phyloP scores from a whole-genome alignment of 2,329 filamentous ascomycete species.

The Aspergillus nomiae region DNA sequence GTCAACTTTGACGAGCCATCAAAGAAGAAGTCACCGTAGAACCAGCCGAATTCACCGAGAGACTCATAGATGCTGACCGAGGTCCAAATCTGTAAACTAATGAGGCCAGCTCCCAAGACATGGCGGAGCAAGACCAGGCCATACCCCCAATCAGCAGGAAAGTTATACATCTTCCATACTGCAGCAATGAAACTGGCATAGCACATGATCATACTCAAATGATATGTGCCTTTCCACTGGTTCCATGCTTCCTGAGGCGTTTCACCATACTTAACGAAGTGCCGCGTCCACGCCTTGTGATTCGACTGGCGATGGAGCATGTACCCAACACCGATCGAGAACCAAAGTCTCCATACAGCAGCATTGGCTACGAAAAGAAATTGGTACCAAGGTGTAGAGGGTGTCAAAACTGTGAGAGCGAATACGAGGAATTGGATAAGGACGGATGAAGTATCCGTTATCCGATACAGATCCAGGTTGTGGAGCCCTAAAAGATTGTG shows the following conservation, averaged over 20 bases:
- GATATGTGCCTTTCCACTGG: conserved; percentile 96
- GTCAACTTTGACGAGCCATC: conserved; percentile 85
- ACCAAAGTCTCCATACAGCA: conserved; percentile 84
- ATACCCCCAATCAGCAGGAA: conserved; percentile 84
- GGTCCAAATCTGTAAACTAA: conserved; percentile 90
- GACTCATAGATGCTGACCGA: conserved; percentile 91
- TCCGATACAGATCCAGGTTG: conserved; percentile 86
- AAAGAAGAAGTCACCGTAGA: conserved; percentile 98
- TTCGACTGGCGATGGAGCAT: conserved; percentile 84
- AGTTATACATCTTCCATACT: conserved; percentile 92
- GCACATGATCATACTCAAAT: conserved; percentile 87
- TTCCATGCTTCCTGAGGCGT: conserved; percentile 89
- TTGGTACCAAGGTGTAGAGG: conserved; percentile 74
- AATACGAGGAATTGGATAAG: conserved; percentile 76
- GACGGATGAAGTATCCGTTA: conserved; percentile 79
- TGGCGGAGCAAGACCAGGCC: conserved; percentile 86
- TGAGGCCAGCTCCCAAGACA: conserved; percentile 76
- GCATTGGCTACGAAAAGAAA: conserved; percentile 80
- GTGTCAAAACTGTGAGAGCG: conserved; percentile 72
- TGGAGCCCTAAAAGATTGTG: conserved; percentile 81
- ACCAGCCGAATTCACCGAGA: conserved; percentile 97
- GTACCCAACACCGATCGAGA: conserved; percentile 81
- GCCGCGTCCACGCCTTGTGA: conserved; percentile 91
- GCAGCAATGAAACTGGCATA: conserved; percentile 87
- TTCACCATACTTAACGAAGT: conserved; percentile 97